Evolutionary conservation across 129 eudicot species (phyloP).

Genomic region (Flaveria sonorensis): DNA sequence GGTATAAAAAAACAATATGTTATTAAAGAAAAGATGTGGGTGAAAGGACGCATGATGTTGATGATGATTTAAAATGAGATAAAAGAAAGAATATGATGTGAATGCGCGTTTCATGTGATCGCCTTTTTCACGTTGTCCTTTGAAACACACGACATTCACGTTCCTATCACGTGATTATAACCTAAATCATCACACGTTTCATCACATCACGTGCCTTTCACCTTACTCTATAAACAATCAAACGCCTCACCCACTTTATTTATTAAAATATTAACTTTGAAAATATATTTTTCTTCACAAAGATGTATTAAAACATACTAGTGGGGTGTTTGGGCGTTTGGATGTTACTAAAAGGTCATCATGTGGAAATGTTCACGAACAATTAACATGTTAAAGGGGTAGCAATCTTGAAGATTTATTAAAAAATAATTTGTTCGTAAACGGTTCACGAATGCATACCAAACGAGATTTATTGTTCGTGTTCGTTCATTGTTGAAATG

Average conservation of each 20-base stretch:
- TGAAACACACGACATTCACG: slow-evolving; percentile 43
- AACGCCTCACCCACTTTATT: slow-evolving; percentile 7
- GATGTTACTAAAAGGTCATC: background rate
- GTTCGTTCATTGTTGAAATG: too few relatives aligned
- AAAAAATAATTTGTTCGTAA: too few relatives aligned
- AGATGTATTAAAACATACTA: background rate
- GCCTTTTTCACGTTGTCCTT: slow-evolving; percentile 47
- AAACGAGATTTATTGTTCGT: too few relatives aligned
- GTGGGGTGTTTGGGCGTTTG: background rate
- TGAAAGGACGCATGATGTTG: background rate
- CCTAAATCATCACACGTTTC: slow-evolving; percentile 36
- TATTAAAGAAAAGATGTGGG: too few relatives aligned
- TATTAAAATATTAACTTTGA: background rate
- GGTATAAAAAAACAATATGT: too few relatives aligned
- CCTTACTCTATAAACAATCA: slow-evolving; percentile 7
- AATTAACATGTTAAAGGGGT: too few relatives aligned
- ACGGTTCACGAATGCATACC: too few relatives aligned
- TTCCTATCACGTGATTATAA: slow-evolving; percentile 41
- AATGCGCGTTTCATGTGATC: slow-evolving; percentile 40
- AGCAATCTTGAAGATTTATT: too few relatives aligned
- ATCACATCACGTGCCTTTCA: slow-evolving; percentile 42
- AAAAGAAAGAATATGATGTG: background rate
- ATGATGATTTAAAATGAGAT: background rate
- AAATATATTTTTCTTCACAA: background rate
- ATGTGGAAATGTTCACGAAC: too few relatives aligned